Conservation (phyloP, 2,329 filamentous ascomycete species). For the Gaeumannomyces tritici region DNA sequence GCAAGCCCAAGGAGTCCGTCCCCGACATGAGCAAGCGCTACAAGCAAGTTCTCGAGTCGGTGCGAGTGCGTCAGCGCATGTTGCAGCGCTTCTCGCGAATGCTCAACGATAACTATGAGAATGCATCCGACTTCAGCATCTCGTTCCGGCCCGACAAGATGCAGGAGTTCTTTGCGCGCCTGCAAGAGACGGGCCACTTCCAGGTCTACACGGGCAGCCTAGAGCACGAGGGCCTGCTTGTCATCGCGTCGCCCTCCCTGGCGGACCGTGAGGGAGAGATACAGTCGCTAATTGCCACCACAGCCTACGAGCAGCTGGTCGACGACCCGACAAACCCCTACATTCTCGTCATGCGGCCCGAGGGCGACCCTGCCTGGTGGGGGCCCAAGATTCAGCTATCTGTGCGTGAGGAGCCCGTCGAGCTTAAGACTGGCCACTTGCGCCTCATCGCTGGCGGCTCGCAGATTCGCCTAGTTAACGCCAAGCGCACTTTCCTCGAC, state of each 20-base stretch:
- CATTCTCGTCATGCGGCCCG: slow-evolving; percentile 74
- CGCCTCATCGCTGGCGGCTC: slow-evolving; percentile 85
- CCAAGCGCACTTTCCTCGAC: slow-evolving; percentile 68
- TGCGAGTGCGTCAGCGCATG: slow-evolving; percentile 91
- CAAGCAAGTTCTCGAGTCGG: slow-evolving; percentile 90
- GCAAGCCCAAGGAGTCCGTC: slow-evolving; percentile 72
- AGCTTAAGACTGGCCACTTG: slow-evolving; percentile 78
- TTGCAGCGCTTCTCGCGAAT: slow-evolving; percentile 90
- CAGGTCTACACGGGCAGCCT: slow-evolving; percentile 64
- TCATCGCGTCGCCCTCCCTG: slow-evolving; percentile 77
- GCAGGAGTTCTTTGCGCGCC: slow-evolving; percentile 68
- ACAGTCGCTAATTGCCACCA: slow-evolving; percentile 71
- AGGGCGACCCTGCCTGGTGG: slow-evolving; percentile 71
- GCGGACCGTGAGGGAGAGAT: slow-evolving; percentile 71
- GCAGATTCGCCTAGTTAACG: slow-evolving; percentile 65
- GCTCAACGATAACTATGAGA: slow-evolving; percentile 88
- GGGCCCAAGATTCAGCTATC: slow-evolving; percentile 64
- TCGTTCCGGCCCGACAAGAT: slow-evolving; percentile 58
- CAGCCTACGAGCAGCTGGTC: slow-evolving; percentile 41
- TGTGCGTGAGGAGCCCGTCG: slow-evolving; percentile 68
- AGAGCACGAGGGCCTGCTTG: slow-evolving; percentile 66
- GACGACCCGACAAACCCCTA: slow-evolving; percentile 78
- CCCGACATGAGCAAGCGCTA: slow-evolving; percentile 94
- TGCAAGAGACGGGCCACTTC: slow-evolving; percentile 79
- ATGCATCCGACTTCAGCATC: slow-evolving; percentile 90